Evolutionary conservation across 2,329 filamentous ascomycete species (phyloP).

Genomic region (Knoxdaviesia capensis): DNA sequence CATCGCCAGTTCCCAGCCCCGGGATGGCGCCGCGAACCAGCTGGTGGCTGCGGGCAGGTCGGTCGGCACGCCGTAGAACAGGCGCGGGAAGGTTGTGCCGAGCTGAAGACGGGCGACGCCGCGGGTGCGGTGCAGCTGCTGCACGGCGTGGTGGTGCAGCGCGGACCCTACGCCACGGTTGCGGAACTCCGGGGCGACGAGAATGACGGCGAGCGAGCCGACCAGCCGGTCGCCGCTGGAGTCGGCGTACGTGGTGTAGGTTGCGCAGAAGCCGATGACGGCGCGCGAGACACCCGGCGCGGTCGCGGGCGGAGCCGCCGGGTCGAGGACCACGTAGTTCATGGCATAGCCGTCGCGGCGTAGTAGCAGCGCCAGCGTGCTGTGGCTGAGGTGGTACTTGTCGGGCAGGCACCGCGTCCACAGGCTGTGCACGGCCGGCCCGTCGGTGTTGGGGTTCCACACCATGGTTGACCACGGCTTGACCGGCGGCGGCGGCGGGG

Average conservation of each 20-base stretch:
- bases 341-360: slow-evolving; percentile 33
- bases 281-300: slow-evolving; percentile 7
- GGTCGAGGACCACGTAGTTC: slow-evolving; percentile 34
- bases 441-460: slow-evolving; percentile 19
- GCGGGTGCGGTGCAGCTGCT: slow-evolving; percentile 25
- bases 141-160: slow-evolving; percentile 29
- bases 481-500: slow-evolving; percentile 11
- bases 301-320: slow-evolving; percentile 9
- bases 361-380: slow-evolving; percentile 24
- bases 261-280: slow-evolving; percentile 37
- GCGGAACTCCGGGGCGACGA: slow-evolving; percentile 27
- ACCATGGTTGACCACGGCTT: slow-evolving; percentile 20
- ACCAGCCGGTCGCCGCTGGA: slow-evolving; percentile 29
- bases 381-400: slow-evolving; percentile 23
- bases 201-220: slow-evolving; percentile 31
- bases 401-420: slow-evolving; percentile 25
- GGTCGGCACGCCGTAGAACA: slow-evolving; percentile 31
- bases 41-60: slow-evolving; percentile 17
- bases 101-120: slow-evolving; percentile 34
- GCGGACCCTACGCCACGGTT: slow-evolving; percentile 29
- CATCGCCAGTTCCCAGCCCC: slow-evolving; percentile 27
- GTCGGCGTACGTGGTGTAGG: slow-evolving; percentile 36
- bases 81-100: slow-evolving; percentile 36
- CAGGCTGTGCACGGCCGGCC: slow-evolving; percentile 20
- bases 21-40: slow-evolving; percentile 28